Percentiles rank a stretch among this genome's conserved stretches.
phyloP scores from a whole-genome alignment of 139 green algal genomes.

The Tetratostichococcus sp. region DNA sequence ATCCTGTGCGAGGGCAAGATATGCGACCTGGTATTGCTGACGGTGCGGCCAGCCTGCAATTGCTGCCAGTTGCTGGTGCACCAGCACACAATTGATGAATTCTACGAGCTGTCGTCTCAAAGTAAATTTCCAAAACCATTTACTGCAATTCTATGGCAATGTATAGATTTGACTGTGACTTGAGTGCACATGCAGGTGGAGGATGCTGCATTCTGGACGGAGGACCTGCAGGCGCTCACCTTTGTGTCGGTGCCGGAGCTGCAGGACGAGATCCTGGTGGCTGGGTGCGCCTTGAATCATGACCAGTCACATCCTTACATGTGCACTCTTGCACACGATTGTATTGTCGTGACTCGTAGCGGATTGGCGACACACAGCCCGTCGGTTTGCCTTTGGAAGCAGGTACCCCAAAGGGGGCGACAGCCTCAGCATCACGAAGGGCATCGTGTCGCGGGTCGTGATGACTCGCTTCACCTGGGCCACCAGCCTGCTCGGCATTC shows the following conservation, averaged over 20 bases:
- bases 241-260: conserved; percentile 76
- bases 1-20: conserved; percentile 66
- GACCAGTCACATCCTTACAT: too few relatives aligned
- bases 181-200: conserved; percentile 13
- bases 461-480: conserved; percentile 32
- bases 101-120: too few relatives aligned
- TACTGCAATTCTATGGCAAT: too few relatives aligned
- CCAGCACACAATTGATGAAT: too few relatives aligned
- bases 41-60: too few relatives aligned
- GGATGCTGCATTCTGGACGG: conserved; percentile 68
- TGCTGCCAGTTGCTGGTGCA: too few relatives aligned
- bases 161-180: too few relatives aligned
- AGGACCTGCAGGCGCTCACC: conserved; percentile 45
- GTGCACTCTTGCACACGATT: too few relatives aligned
- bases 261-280: conserved; percentile 66
- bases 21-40: conserved; percentile 77
- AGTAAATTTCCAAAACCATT: too few relatives aligned
- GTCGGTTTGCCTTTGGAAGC: too few relatives aligned
- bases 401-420: conserved; percentile 67
- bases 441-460: conserved; percentile 33
- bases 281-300: conserved; percentile 36
- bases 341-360: too few relatives aligned
- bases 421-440: conserved; percentile 56
- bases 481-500: conserved; percentile 32
- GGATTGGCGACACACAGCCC: too few relatives aligned